Evolutionary conservation across 2,329 filamentous ascomycete species (phyloP).

Genomic region (Epichloe uncinata): DNA sequence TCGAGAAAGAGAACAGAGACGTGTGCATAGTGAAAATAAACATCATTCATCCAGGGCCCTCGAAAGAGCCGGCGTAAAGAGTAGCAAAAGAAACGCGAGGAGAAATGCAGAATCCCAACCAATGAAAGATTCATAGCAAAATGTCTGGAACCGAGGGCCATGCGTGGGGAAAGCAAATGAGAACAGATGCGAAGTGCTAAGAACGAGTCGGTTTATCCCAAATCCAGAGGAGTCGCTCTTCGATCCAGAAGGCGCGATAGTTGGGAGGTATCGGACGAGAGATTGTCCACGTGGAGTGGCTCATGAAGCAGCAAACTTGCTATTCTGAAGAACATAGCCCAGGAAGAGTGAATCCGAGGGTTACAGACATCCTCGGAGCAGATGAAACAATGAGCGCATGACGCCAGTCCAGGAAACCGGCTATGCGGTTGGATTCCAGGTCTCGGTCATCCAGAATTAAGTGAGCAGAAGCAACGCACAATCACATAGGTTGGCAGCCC

Average conservation of each 20-base stretch:
- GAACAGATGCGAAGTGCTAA: conserved; percentile 3
- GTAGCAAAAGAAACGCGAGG: not conserved
- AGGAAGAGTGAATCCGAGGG: conserved; percentile 10
- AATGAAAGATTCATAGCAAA: conserved; percentile 11
- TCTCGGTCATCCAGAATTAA: conserved; percentile 16
- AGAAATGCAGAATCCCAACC: conserved; percentile 7
- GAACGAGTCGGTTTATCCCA: conserved; percentile 4
- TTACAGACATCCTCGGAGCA: conserved; percentile 13
- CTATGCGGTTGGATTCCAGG: conserved; percentile 12
- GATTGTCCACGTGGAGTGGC: conserved; percentile 14
- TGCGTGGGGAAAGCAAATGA: conserved; percentile 1
- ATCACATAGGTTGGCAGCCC: conserved; percentile 9
- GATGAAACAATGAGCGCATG: conserved; percentile 11
- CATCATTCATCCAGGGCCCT: conserved; percentile 20
- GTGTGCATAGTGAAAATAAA: conserved; percentile 13
- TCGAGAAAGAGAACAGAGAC: not conserved
- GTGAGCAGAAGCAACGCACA: conserved; percentile 14
- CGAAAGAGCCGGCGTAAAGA: not conserved
- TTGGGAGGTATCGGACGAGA: conserved; percentile 11
- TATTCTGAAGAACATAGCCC: conserved; percentile 14
- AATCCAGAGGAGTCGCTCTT: not conserved
- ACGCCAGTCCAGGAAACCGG: conserved; percentile 14
- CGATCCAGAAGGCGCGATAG: conserved; percentile 8
- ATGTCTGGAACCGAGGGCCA: conserved; percentile 1
- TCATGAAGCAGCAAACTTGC: conserved; percentile 18